Evolutionary conservation across 1,284 basidiomycete genomes (phyloP), one percentile per base, ranked within the genome.

Genomic region (Fomitopsis pinicola): DNA sequence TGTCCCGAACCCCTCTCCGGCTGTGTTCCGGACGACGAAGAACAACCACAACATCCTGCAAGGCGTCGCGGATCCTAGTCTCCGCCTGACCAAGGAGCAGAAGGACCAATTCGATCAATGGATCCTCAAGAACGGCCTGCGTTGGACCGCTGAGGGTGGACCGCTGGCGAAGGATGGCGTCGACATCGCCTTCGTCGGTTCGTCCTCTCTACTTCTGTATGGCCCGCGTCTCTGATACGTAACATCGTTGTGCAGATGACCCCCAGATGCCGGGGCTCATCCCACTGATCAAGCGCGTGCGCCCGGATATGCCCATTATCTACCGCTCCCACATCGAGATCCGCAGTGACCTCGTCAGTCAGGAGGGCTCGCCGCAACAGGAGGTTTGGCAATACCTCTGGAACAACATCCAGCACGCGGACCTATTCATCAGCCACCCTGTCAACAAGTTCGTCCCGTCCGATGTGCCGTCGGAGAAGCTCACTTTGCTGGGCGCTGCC

Each of bases 301-400:
- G 89, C 62, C 92, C 92, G 2, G 86, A 89, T 28, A 77, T 94
- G 55, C 92, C 92, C 55, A 92, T 95, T 70, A 80, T 94, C 66
- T 95, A 95, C 74, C 88, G 93, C 45, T 95, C 92, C 50, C 93
- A 95, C 78, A 95, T 95, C 63, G 93, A 95, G 77, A 92, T 94
- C 73, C 86, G 89, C 38, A 89, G 87, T 66, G 89, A 92, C 73
- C 84, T 92, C 57, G 84, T 90, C 35, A 86, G 89, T 70, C 78
- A 83, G 38, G 76, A 84, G 36, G 88, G 89, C 44, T 94, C 92
- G 6, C 89, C 91, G 33, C 92, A 95, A 69, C 84, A 90, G 69
- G 89, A 91, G 66, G 92, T 94, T 12, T 95, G 93, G 92, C 83
- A 94, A 69, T 95, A 94, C 73, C 81, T 95, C 17, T 95, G 90